Conservation (phyloP, 169 alveolate genomes). For the Prorocentrum cordatum region DNA sequence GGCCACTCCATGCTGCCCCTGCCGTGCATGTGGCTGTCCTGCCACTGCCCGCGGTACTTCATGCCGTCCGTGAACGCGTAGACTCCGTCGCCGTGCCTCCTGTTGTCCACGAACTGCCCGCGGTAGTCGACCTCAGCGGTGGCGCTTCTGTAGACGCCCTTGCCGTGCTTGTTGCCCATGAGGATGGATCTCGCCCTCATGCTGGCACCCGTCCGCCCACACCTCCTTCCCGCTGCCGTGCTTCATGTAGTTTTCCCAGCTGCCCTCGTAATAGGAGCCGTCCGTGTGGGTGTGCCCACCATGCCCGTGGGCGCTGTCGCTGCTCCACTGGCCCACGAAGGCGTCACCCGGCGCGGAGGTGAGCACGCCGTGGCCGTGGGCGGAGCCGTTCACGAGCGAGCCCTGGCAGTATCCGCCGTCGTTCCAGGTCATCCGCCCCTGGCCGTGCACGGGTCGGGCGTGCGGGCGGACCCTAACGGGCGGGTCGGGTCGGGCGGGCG, state of each 20-base stretch:
- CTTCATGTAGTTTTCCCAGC: slow-evolving; percentile 81
- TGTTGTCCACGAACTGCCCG: slow-evolving; percentile 71
- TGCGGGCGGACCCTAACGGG: no score
- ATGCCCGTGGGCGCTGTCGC: no score
- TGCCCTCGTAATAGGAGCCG: slow-evolving; percentile 78
- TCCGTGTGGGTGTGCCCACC: no score
- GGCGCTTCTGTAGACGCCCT: not conserved
- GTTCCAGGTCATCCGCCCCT: no score
- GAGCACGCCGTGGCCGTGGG: no score
- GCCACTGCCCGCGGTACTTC: slow-evolving; percentile 81
- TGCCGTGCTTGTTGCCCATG: not conserved
- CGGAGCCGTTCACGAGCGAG: no score
- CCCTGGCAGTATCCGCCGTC: no score
- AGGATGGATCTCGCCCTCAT: slow-evolving; percentile 77
- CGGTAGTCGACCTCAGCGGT: not conserved
- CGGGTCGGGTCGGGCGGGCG: no score
- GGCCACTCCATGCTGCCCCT: slow-evolving; percentile 80
- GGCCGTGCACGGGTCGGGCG: no score
- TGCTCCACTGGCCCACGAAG: no score
- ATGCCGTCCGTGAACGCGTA: slow-evolving; percentile 75
- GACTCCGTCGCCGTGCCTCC: slow-evolving; percentile 82
- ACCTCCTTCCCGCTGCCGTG: slow-evolving; percentile 83
- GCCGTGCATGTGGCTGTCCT: slow-evolving; percentile 79
- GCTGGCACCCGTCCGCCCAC: slow-evolving; percentile 85
- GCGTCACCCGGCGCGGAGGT: no score